Evolutionary conservation across 192 early-diverging fungal genomes (phyloP).

Genomic region (Coemansia sp.): DNA sequence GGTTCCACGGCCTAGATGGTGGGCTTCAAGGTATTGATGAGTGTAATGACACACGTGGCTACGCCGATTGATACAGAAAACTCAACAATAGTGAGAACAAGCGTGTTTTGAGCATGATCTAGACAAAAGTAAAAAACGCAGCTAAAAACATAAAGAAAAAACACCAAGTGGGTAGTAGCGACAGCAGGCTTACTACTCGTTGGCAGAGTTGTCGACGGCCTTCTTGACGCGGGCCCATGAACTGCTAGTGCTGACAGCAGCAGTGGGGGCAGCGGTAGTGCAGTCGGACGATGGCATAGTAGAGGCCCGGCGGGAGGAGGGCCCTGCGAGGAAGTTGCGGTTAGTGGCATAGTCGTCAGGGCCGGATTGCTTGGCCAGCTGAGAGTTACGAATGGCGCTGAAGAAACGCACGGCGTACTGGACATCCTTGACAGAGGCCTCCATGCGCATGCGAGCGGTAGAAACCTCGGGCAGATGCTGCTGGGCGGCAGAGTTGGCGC

Average conservation of each 20-base stretch:
- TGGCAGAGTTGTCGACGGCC: slow-evolving; percentile 32
- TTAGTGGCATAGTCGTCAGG: background rate
- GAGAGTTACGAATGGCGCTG: slow-evolving; percentile 55
- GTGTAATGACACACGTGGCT: too few relatives aligned
- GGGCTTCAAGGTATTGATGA: too few relatives aligned
- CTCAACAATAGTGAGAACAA: too few relatives aligned
- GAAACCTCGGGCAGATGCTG: slow-evolving; percentile 54
- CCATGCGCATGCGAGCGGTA: slow-evolving; percentile 48
- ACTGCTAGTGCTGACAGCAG: slow-evolving; percentile 43
- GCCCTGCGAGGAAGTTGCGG: slow-evolving; percentile 38
- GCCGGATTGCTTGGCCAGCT: slow-evolving; percentile 15
- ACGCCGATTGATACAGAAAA: too few relatives aligned
- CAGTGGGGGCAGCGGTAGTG: slow-evolving; percentile 30
- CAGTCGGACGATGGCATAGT: slow-evolving; percentile 27
- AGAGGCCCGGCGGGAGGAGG: slow-evolving; percentile 12
- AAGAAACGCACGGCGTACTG: slow-evolving; percentile 54
- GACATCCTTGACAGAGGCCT: slow-evolving; percentile 50
- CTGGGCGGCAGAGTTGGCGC: slow-evolving; percentile 51
- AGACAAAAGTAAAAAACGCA: background rate
- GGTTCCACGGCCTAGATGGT: too few relatives aligned
- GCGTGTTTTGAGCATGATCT: too few relatives aligned
- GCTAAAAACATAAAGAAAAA: slow-evolving; percentile 3
- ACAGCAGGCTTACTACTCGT: background rate
- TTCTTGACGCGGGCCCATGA: slow-evolving; percentile 45
- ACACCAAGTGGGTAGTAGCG: background rate